phyloP scores from a whole-genome alignment of 2,329 filamentous ascomycete species.

The Fusarium sp. region DNA sequence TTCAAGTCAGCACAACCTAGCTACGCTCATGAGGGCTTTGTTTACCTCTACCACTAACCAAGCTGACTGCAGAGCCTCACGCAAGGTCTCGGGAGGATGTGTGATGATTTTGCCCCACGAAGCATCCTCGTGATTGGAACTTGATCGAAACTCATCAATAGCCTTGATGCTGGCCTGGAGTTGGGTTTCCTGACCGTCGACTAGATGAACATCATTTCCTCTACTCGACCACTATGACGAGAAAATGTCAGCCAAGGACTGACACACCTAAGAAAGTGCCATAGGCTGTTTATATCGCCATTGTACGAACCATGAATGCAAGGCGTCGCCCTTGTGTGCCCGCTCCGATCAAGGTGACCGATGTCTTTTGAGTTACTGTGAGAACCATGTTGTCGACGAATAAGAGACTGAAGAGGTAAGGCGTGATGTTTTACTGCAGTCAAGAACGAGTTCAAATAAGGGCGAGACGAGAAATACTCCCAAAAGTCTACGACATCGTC shows the following conservation, averaged over 20 bases:
- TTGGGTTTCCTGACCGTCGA: conserved; percentile 48
- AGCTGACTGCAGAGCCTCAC: conserved; percentile 37
- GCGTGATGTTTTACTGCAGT: accelerated
- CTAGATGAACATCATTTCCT: conserved; percentile 50
- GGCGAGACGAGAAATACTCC: background rate
- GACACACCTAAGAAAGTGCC: too few relatives aligned
- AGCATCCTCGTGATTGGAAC: background rate
- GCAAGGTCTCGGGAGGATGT: conserved; percentile 36
- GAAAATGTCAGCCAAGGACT: background rate
- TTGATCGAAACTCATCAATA: conserved; percentile 46
- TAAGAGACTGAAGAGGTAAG: background rate
- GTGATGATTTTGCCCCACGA: conserved; percentile 46
- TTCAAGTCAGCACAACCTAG: conserved; percentile 7
- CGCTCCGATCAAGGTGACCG: conserved; percentile 50
- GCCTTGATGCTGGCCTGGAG: conserved; percentile 49
- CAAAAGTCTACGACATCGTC: background rate
- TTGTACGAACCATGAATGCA: conserved; percentile 50
- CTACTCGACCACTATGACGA: conserved; percentile 51
- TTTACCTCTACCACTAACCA: conserved; percentile 52
- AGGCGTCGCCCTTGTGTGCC: conserved; percentile 53
- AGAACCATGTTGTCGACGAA: conserved; percentile 32
- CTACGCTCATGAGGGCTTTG: accelerated
- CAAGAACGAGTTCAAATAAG: background rate
- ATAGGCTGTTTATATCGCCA: background rate
- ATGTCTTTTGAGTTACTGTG: conserved; percentile 15